Percentiles rank a stretch among this genome's conserved stretches.
These are phyloP conservation scores for Yamadazyma paraphyllophila DNA, from an alignment of 805 yeast genomes.

Conservation along the genomic window DNA sequence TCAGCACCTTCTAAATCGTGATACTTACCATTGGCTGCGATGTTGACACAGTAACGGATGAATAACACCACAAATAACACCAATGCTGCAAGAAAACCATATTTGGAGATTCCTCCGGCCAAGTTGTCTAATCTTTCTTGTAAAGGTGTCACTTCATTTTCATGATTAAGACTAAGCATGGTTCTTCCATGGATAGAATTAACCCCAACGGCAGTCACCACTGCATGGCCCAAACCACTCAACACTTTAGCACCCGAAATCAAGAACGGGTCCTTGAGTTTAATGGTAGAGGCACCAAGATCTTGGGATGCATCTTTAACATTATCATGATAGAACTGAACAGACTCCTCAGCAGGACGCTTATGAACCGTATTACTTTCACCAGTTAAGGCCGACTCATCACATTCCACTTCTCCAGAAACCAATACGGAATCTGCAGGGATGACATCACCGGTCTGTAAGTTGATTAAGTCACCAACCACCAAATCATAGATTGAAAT, in stretches of 20 bases:
- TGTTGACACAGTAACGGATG: conserved; percentile 64
- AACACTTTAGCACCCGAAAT: conserved; percentile 89
- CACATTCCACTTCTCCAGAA: conserved; percentile 77
- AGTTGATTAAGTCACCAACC: conserved; percentile 79
- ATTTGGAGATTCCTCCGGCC: conserved; percentile 93
- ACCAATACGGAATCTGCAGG: conserved; percentile 85
- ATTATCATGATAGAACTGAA: conserved; percentile 23
- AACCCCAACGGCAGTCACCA: conserved; percentile 88
- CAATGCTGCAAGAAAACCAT: conserved; percentile 83
- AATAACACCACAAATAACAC: conserved; percentile 78
- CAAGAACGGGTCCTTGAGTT: conserved; percentile 72
- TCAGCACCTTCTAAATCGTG: conserved; percentile 54
- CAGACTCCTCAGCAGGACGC: conserved; percentile 43
- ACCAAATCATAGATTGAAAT: conserved; percentile 71
- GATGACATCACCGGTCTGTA: conserved; percentile 92
- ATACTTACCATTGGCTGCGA: conserved; percentile 52
- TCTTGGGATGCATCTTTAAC: conserved; percentile 29
- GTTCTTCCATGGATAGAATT: conserved; percentile 91
- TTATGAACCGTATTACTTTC: conserved; percentile 84
- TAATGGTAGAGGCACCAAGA: conserved; percentile 39
- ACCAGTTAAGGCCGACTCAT: conserved; percentile 91
- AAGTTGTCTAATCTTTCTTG: conserved; percentile 76
- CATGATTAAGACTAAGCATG: conserved; percentile 73
- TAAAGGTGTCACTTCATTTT: conserved; percentile 83
- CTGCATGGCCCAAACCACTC: conserved; percentile 80